A percentile compares a stretch with the other conserved stretches of the same genome.
Evolutionary conservation across 2,329 filamentous ascomycete species (phyloP).

Genomic region (Ilyonectria robusta): DNA sequence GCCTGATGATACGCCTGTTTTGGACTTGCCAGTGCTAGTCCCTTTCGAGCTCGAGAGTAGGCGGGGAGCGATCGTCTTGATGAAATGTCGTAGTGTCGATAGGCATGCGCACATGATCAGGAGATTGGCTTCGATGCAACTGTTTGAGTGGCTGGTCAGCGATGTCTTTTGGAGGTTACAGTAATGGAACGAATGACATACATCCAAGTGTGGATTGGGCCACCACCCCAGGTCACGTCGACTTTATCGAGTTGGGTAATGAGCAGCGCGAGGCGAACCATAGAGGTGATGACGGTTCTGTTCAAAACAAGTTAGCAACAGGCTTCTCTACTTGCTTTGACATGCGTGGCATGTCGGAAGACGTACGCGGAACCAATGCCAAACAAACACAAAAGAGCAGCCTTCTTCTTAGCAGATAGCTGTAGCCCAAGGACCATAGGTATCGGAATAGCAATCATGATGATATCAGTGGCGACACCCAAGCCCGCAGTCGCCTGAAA

Average conservation of each 20-base stretch:
- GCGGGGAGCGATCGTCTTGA: slow-evolving; percentile 32
- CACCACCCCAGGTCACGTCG: slow-evolving; percentile 42
- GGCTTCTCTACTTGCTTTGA: background rate
- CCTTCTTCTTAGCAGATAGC: slow-evolving; percentile 60
- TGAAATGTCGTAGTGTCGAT: slow-evolving; percentile 54
- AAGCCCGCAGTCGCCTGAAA: slow-evolving; percentile 63
- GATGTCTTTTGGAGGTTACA: background rate
- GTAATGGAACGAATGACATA: background rate
- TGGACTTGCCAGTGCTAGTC: slow-evolving; percentile 2
- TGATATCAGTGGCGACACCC: slow-evolving; percentile 62
- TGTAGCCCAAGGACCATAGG: slow-evolving; percentile 59
- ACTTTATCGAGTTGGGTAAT: slow-evolving; percentile 9
- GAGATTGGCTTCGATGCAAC: slow-evolving; percentile 55
- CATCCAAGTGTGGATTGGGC: slow-evolving; percentile 44
- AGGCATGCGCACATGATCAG: slow-evolving; percentile 57
- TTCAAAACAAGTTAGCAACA: background rate
- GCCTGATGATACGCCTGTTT: background rate
- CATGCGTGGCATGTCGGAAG: slow-evolving; percentile 35
- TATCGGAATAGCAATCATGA: slow-evolving; percentile 61
- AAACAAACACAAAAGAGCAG: slow-evolving; percentile 60
- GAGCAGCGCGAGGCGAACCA: slow-evolving; percentile 42
- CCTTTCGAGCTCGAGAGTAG: slow-evolving; percentile 7
- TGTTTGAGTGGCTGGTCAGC: slow-evolving; percentile 38
- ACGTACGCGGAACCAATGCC: slow-evolving; percentile 54
- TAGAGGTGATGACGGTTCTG: slow-evolving; percentile 51